Base-by-base conservation (phyloP, 108 stramenopile species). In the Licmophora abbreviata region DNA sequence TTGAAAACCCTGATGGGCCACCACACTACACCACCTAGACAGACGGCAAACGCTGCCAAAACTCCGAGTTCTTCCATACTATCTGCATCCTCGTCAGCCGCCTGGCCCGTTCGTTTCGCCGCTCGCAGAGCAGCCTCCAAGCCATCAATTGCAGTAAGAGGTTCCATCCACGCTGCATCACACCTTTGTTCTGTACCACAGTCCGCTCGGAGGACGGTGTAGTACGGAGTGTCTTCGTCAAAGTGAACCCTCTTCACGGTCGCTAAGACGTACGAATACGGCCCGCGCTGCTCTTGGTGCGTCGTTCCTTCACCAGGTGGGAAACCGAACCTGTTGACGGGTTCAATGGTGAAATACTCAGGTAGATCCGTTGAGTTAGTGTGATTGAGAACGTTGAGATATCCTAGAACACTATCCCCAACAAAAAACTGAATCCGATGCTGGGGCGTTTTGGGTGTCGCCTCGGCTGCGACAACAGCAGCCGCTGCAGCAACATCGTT, bases 121-220 rank as follows among this genome's bases (percentile, higher is more conserved):
- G 73, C 66, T 6, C 48, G 27, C 1, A 35, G 17, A 21, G 73
- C 73, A 10, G 66, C 54, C 29, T 55, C 47, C n/a, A 54, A 29
- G 6, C 58, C 73, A 11, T 25, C 24, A 25, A n/a, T 1, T 26
- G 18, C 31, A n/a, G 34, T 42, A 29, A 56, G 7, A 0, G 49
- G 59, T 28, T 42, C 50, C 53, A 74, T 65, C 15, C 31, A 71
- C 48, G 23, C 29, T 6, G 75, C 52, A 59, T 86, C 78, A 1
- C 81, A 83, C 7, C 85, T 59, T 43, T 85, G 85, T 17, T 69
- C 53, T 11, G 61, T 47, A 7, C 63, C 63, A 22, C 69, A 74
- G 53, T 91, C 85, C 20, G 42, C 63, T 45, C 89, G 68, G 11
- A 51, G 29, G 1, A 91, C 81, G 7, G 85, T 85, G 52, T 83